Evolutionary conservation across 108 stramenopile genomes (phyloP), one percentile per base, ranked within the genome.

Genomic region (Skeletonema tropicum): DNA sequence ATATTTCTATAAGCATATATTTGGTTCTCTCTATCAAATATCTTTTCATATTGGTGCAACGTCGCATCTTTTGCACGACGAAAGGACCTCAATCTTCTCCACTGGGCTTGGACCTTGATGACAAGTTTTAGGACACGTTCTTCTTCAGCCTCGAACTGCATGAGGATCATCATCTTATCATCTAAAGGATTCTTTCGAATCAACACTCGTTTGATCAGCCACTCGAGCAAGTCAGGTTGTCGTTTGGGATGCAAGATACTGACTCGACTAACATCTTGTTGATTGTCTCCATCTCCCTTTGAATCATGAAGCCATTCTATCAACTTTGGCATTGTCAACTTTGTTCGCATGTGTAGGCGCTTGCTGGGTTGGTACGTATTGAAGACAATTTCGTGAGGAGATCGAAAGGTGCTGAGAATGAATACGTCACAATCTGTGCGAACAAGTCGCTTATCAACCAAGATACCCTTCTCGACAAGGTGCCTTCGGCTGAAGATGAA

Each of bases 1-100:
- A 78, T 72, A 74, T 85, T 77, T 55, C 75, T 72, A 76, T 88
- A 88, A 13, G 70, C 82, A 57, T 65, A 88, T 39, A 57, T 60
- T n/a, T 64, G 62, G 31, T 48, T 68, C 14, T 76, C 76, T 41
- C 68, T 64, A 48, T 84, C 83, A 52, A 71, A 88, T 21, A 80
- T 80, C 80, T 88, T 88, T 66, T 83, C 85, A 60, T 72, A 88
- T 14, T 64, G 71, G 31, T 31, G 42, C 38, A 59, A 49, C 12
- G 71, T 68, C 46, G 74, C 46, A 11, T 66, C 25, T 36, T 77
- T 77, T 19, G 81, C 77, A 10, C 21, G 46, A 4, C 66, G 66
- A 41, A 58, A 64, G 38, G 84, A 71, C 41, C 42, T 57, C 35
- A 71, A 57, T 48, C 81, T 61, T 49, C 84, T 82, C 84, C 84